A percentile compares a stretch with the other conserved stretches of the same genome.
These are phyloP conservation scores for Lantana camara DNA, from an alignment of 257 asterid genomes.

Conservation along the genomic window DNA sequence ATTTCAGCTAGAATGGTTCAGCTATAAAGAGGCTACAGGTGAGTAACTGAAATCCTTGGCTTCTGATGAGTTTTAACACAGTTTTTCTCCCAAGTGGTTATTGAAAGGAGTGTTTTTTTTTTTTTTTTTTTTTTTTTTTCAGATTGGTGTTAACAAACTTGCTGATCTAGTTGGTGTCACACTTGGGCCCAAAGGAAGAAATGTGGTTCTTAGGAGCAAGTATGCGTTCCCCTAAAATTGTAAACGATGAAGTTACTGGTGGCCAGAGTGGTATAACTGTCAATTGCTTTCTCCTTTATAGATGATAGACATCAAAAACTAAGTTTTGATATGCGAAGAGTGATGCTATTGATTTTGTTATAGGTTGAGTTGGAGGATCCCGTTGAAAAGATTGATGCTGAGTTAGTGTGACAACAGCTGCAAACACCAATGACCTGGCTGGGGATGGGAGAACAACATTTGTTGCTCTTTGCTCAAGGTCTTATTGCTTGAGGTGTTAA, in stretches of 20 bases:
- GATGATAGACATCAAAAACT: too few species aligned
- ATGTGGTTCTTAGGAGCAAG: slow-evolving; percentile 96
- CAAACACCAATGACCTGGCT: too few species aligned
- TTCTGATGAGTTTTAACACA: background rate
- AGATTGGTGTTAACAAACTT: slow-evolving; percentile 92
- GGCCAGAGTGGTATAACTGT: slow-evolving; percentile 69
- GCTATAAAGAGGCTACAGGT: slow-evolving; percentile 94
- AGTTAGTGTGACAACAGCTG: too few species aligned
- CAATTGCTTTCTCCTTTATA: background rate
- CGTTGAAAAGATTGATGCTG: too few species aligned
- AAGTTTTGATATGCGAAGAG: too few species aligned
- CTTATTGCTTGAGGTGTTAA: too few species aligned
- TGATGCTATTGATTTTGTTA: too few species aligned
- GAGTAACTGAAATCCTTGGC: slow-evolving; percentile 12
- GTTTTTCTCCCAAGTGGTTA: background rate
- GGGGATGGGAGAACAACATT: too few species aligned
- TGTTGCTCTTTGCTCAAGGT: too few species aligned
- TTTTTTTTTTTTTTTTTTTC: slow-evolving; percentile 31
- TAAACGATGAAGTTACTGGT: slow-evolving; percentile 98
- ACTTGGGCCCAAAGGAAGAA: slow-evolving; percentile 96
- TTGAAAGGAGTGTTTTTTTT: slow-evolving; percentile 12
- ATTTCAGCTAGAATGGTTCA: slow-evolving; percentile 96
- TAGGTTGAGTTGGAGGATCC: too few species aligned
- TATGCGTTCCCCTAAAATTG: slow-evolving; percentile 96
- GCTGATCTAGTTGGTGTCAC: slow-evolving; percentile 97